Percentiles rank a stretch among this genome's conserved stretches.
phyloP scores from a whole-genome alignment of 345 rosid species.

The Durio zibethinus region DNA sequence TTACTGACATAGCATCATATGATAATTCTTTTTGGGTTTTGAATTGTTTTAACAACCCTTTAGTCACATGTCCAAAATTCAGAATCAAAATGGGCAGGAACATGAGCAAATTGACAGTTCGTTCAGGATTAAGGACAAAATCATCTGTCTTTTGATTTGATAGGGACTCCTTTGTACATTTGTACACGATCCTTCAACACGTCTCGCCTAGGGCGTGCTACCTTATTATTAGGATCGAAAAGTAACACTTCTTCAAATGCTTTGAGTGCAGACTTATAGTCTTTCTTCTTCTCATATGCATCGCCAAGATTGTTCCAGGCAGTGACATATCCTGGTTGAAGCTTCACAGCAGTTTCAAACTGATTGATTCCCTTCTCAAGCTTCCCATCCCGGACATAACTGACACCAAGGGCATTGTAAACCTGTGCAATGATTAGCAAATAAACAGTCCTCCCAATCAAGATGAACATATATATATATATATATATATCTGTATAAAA shows the following conservation, averaged over 20 bases:
- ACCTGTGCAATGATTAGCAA: constrained; percentile 33
- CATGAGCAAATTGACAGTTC: background rate
- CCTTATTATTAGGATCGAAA: constrained; percentile 87
- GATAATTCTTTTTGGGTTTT: background rate
- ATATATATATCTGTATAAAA: too few species aligned
- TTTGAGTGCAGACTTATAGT: constrained; percentile 64
- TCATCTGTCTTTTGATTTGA: constrained; percentile 75
- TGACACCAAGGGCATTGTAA: constrained; percentile 68
- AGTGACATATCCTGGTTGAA: constrained; percentile 91
- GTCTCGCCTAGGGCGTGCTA: constrained; percentile 81
- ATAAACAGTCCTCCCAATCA: too few species aligned
- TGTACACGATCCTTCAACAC: constrained; percentile 61
- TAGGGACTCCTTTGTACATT: constrained; percentile 77
- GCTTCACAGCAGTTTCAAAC: constrained; percentile 80
- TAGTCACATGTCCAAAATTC: background rate
- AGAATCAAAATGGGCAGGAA: background rate
- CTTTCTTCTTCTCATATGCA: constrained; percentile 88
- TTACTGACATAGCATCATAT: too few species aligned
- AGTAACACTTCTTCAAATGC: constrained; percentile 93
- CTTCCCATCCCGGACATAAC: constrained; percentile 69
- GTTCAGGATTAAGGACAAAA: background rate
- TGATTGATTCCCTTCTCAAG: constrained; percentile 81
- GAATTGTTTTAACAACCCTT: background rate
- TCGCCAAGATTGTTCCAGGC: constrained; percentile 99
- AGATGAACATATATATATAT: too few species aligned